phyloP scores from a whole-genome alignment of 495 filamentous ascomycete species.

The Hypoxylon fuscum region DNA sequence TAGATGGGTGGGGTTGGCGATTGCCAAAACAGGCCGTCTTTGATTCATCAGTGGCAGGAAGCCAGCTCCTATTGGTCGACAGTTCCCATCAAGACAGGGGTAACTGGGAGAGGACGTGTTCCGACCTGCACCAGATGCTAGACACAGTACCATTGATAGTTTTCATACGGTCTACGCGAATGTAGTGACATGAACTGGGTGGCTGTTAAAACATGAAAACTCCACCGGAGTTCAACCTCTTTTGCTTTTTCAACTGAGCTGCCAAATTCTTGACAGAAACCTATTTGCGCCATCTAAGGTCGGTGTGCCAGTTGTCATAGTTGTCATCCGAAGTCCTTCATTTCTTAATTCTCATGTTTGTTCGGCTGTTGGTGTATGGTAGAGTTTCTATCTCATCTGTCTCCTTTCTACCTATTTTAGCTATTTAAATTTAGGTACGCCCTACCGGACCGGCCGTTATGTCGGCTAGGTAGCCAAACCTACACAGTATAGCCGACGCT shows the following conservation, averaged over 20 bases:
- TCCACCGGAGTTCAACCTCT: slow-evolving; percentile 2
- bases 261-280: slow-evolving; percentile 30
- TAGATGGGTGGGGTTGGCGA: slow-evolving; percentile 18
- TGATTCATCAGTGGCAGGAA: slow-evolving; percentile 35
- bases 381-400: slow-evolving; percentile 15
- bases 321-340: slow-evolving; percentile 28
- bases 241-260: background rate
- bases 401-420: background rate
- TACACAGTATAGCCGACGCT: slow-evolving; percentile 29
- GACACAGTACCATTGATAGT: slow-evolving; percentile 7
- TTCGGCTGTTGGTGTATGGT: background rate
- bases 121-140: slow-evolving; percentile 5
- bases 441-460: slow-evolving; percentile 8
- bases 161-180: no score
- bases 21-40: slow-evolving; percentile 34
- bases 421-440: slow-evolving; percentile 4
- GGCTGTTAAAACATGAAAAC: no score
- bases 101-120: slow-evolving; percentile 10
- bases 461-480: slow-evolving; percentile 5
- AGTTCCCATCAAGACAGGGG: slow-evolving; percentile 14
- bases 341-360: background rate
- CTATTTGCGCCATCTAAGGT: slow-evolving; percentile 13
- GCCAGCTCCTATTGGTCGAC: slow-evolving; percentile 22
- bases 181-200: no score
- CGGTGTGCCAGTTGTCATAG: slow-evolving; percentile 26